phyloP scores from a whole-genome alignment of 805 yeast species.

The Jamesozyma jinghongensis region DNA sequence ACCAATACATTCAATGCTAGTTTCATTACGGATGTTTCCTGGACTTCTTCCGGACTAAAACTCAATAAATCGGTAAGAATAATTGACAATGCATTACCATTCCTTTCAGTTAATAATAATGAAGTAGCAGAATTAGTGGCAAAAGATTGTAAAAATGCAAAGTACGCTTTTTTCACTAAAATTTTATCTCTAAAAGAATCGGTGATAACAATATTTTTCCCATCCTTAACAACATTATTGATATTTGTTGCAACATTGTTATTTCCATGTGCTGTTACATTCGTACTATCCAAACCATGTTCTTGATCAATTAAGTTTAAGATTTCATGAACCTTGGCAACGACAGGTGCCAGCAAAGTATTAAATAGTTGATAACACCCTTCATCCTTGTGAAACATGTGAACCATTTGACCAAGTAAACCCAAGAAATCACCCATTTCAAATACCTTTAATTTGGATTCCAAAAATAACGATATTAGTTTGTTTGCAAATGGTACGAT shows the following conservation, averaged over 20 bases:
- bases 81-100: constrained; percentile 49
- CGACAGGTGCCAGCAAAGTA: constrained; percentile 65
- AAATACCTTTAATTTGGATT: constrained; percentile 43
- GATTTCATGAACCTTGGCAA: constrained; percentile 49
- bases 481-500: constrained; percentile 52
- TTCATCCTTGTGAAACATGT: constrained; percentile 58
- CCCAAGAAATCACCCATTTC: constrained; percentile 77
- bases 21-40: constrained; percentile 59
- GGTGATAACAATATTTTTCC: constrained; percentile 36
- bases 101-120: constrained; percentile 60
- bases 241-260: constrained; percentile 1
- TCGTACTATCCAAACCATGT: constrained; percentile 2
- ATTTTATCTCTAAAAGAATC: constrained; percentile 58
- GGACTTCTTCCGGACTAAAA: constrained; percentile 47
- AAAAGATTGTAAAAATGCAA: constrained; percentile 59
- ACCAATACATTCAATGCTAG: constrained; percentile 60
- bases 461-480: constrained; percentile 57
- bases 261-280: not conserved
- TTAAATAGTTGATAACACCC: constrained; percentile 65
- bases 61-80: constrained; percentile 56
- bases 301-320: constrained; percentile 36
- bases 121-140: constrained; percentile 73
- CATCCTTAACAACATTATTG: constrained; percentile 2
- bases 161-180: constrained; percentile 58
- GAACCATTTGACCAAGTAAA: constrained; percentile 82